A percentile compares a stretch with the other conserved stretches of the same genome.
These are phyloP conservation scores for Physaria fendleri DNA, from an alignment of 345 rosid genomes.

Conservation along the genomic window DNA sequence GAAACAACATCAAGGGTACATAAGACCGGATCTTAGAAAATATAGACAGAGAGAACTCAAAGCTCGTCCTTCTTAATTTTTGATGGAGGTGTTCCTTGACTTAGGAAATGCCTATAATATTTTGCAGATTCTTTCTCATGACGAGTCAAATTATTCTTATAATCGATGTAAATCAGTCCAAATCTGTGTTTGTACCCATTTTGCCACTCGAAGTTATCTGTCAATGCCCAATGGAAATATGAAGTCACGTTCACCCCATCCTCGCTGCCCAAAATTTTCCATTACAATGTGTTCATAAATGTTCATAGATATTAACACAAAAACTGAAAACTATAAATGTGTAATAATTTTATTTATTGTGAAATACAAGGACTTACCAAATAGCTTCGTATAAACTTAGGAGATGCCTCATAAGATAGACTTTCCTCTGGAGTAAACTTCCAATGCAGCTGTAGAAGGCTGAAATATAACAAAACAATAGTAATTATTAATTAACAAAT, in stretches of 20 bases:
- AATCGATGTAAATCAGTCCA: slow-evolving; percentile 33
- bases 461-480: neutral
- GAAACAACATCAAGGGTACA: neutral
- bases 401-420: slow-evolving; percentile 8
- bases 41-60: neutral
- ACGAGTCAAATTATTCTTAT: slow-evolving; percentile 26
- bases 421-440: slow-evolving; percentile 4
- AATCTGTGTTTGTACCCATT: slow-evolving; percentile 26
- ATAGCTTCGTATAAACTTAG: neutral
- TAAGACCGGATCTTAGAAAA: neutral
- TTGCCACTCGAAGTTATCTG: slow-evolving; percentile 35
- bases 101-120: slow-evolving; percentile 33
- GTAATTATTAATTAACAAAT: too few species aligned
- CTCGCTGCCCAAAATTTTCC: neutral
- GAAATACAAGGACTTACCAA: neutral
- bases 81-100: neutral
- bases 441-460: neutral
- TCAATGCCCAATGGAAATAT: slow-evolving; percentile 35
- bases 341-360: neutral
- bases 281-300: neutral
- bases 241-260: slow-evolving; percentile 31
- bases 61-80: neutral
- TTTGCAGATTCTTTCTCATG: slow-evolving; percentile 27
- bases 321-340: too few species aligned
- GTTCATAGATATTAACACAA: too few species aligned